Conservation (phyloP, 2,329 filamentous ascomycete species). For the Alternaria conjuncta region DNA sequence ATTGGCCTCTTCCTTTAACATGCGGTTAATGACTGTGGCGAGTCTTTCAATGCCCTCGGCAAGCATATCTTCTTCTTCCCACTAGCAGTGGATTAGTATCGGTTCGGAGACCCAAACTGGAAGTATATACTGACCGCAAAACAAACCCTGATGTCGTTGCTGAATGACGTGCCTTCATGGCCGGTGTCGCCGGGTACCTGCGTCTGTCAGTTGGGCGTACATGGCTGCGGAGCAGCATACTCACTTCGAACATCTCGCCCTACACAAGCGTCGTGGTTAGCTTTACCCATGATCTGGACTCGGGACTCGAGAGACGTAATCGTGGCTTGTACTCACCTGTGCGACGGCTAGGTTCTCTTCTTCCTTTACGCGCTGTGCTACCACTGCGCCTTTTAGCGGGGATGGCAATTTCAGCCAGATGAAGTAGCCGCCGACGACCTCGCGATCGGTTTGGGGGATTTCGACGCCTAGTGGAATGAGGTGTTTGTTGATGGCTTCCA, state of each 20-base stretch:
- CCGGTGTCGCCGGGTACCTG: constrained; percentile 54
- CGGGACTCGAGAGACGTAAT: not conserved
- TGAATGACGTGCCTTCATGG: constrained; percentile 60
- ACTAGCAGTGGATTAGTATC: constrained; percentile 22
- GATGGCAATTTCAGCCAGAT: constrained; percentile 75
- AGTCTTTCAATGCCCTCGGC: constrained; percentile 72
- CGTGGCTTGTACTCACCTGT: constrained; percentile 40
- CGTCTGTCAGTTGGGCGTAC: constrained; percentile 16
- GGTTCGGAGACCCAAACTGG: not conserved
- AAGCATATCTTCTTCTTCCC: constrained; percentile 71
- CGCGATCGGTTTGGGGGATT: constrained; percentile 51
- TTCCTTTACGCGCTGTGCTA: constrained; percentile 64
- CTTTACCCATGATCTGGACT: constrained; percentile 10
- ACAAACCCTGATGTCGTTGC: constrained; percentile 53
- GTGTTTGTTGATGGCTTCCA: constrained; percentile 63
- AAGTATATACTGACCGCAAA: constrained; percentile 33
- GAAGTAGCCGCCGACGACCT: constrained; percentile 81
- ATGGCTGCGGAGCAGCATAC: constrained; percentile 50
- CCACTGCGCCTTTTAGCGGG: constrained; percentile 59
- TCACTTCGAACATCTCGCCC: constrained; percentile 70
- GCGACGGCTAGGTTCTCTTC: constrained; percentile 73
- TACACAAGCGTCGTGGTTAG: constrained; percentile 47
- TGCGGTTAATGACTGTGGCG: constrained; percentile 55
- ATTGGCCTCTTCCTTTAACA: constrained; percentile 42
- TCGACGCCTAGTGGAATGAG: constrained; percentile 69